Base-by-base conservation (phyloP, 2,329 filamentous ascomycete genomes). In the Phoma sp. region DNA sequence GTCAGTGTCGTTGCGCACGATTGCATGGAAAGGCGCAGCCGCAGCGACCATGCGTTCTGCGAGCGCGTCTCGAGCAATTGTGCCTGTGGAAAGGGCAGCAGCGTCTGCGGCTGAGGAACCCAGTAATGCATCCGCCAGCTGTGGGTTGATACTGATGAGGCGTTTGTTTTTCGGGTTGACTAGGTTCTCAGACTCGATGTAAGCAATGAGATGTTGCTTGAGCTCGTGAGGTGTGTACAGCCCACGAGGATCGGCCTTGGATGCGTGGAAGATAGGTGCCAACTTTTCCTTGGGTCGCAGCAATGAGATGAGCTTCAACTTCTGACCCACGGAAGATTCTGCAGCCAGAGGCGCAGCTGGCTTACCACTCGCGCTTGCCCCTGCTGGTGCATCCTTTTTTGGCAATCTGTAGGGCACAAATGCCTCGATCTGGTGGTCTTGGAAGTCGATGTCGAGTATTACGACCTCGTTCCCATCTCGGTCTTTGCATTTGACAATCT, bases 401-500 rank as follows among this genome's bases (percentile, higher is more conserved):
- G 86, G 83, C 10, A 89, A 74, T 35, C 79, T 78, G 70, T 89
- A 89, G 3, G 87, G 85, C 23, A 80, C 79, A 70, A 89, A 89
- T 22, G 78, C 71, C 33, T 77, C 65, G 13, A 89, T 70, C 2
- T 78, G 77, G 7, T 67, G 68, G 57, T 88, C 83, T 14, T 82
- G 75, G 69, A 88, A 89, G 67, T 89, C 86, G 42, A 89, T 82
- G 61, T 89, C 86, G 13, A 84, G 59, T 44, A 89, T 83, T 9
- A 87, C 80, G 0, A 83, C 85, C 66, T 89, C 86, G 32, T 86
- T 82, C 4, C 85, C 84, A 57, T 82, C 84, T 32, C 84, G 80
- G 44, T 89, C 86, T 67, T 89, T 89, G 40, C 80, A 81, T 64
- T 86, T 88, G 61, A 88, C 71, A n/a, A 89, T 75, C 14, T 78